Base-by-base conservation (phyloP, 2,329 filamentous ascomycete genomes). In the Apiospora hydei region DNA sequence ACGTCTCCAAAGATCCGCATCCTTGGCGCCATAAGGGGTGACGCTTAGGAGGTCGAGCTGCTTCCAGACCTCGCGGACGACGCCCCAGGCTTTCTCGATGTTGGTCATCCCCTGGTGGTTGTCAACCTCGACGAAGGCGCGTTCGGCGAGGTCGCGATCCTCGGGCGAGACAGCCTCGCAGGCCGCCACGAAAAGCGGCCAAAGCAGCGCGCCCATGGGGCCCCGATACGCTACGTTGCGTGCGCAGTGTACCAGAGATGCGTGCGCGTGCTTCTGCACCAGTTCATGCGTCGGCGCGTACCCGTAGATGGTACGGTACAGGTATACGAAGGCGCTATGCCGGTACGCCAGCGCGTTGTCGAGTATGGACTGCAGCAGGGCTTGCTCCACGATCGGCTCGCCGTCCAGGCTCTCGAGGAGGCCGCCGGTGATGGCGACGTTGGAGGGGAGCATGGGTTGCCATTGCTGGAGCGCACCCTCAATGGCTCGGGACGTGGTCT, bases 91-190 rank as follows among this genome's bases (percentile, higher is more conserved):
- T 73, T 88, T 84, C 73, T 85, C 85, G 72, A 92, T 91, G 76
- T 92, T 92, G 24, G 85, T 86, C 90, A 92, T 92, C 26, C 90
- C 89, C 78, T 92, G 90, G 24, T 89, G 82, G 70, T 82, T 84
- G 72, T 88, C 86, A 11, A 90, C 83, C 6, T 86, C 86, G 5
- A 80, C 78, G 76, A 92, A 91, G 0, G 88, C 83, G 71, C 82
- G 82, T 38, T 83, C 79, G 4, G 89, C 88, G 24, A 89, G 80
- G 7, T 82, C 82, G 21, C 89, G 82, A 77, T 92, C 89, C 11
- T 81, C 82, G 1, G 79, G 75, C 21, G 78, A 83, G 11, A 83
- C 81, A 0, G 89, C 90, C 78, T 92, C 90, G 77, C 89, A 91
- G 1, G 88, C 86, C 1, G 89, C 88, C 13, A 90, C 89, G 75